These are phyloP conservation scores for Triticum aestivum DNA, from an alignment of 176 grass and related monocot species.

Conservation along the genomic window IWGSC_CS_RefSeq_v2.1 NC_057814.1:629650157-629650656, in stretches of 20 bases:
- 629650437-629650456: neutral
- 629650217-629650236: conserved; percentile 36
- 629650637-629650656: neutral
- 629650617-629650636: conserved; percentile 1
- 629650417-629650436: neutral
- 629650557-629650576: conserved; percentile 27
- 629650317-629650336: neutral
- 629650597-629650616: conserved; percentile 24
- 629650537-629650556: neutral
- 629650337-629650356: neutral
- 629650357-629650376: neutral
- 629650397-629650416: neutral
- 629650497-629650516: neutral
- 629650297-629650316: neutral
- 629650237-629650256: conserved; percentile 5
- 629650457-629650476: neutral
- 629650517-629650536: neutral
- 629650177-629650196: no score
- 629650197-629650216: neutral
- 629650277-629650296: neutral
- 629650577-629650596: conserved; percentile 23
- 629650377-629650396: no score
- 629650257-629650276: neutral
- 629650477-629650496: neutral
- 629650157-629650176: no score